Conservation (phyloP, 305 asterid species). For the Solanum chacoense region DNA sequence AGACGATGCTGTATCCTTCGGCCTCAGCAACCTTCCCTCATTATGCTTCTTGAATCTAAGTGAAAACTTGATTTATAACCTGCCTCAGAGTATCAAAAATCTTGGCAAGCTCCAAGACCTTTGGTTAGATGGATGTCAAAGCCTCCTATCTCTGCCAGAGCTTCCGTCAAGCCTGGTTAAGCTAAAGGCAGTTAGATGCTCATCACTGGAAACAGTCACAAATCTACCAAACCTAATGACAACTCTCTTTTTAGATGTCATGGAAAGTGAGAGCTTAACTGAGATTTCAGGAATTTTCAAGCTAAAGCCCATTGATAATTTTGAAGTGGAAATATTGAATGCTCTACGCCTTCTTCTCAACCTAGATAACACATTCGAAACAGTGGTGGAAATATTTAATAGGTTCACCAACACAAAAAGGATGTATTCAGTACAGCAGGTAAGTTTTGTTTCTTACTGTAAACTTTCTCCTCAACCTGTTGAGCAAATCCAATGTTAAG, state of each 20-base stretch:
- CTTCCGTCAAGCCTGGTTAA: background rate
- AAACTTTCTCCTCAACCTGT: background rate
- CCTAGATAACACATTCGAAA: background rate
- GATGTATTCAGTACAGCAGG: background rate
- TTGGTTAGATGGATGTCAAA: background rate
- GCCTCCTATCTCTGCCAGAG: conserved; percentile 1
- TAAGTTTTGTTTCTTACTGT: background rate
- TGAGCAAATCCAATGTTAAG: background rate
- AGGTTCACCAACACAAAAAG: background rate
- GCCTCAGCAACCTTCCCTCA: background rate
- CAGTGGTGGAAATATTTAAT: background rate
- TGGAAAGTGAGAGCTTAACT: conserved; percentile 1
- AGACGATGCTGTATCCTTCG: conserved; percentile 4
- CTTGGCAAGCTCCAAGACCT: background rate
- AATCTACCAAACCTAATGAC: conserved; percentile 6
- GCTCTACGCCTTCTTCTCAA: background rate
- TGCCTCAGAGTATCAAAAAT: background rate
- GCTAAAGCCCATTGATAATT: background rate
- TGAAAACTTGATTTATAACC: conserved; percentile 1
- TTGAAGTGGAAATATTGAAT: background rate
- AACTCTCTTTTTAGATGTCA: conserved; percentile 1
- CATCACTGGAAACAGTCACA: background rate
- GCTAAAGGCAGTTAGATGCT: background rate
- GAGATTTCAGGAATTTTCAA: conserved; percentile 10
- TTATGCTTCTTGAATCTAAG: conserved; percentile 9